Conservation (phyloP, 208 protist species). For the Leishmania arabica region DNA sequence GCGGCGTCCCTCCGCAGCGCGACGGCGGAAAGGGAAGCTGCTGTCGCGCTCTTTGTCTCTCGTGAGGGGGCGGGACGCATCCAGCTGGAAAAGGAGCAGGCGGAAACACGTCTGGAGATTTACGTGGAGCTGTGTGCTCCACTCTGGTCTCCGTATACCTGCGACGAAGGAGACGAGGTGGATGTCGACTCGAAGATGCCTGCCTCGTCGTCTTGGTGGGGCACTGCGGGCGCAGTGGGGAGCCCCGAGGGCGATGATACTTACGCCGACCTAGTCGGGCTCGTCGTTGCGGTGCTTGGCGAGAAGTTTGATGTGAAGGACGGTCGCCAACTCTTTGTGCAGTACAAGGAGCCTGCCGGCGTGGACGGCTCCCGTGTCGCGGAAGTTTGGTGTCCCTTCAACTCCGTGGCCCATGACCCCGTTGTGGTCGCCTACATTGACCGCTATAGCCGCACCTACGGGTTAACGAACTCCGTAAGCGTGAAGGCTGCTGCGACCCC, state of each 20-base stretch:
- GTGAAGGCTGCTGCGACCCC: constrained; percentile 3
- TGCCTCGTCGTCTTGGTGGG: neutral
- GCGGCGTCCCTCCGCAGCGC: neutral
- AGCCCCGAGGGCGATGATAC: too few relatives aligned
- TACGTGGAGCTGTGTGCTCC: neutral
- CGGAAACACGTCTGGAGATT: constrained; percentile 18
- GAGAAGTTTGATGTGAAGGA: constrained; percentile 36
- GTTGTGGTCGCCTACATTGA: constrained; percentile 44
- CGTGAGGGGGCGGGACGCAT: constrained; percentile 13
- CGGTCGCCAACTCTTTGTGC: constrained; percentile 40
- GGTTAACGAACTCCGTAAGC: constrained; percentile 3
- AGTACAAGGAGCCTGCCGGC: neutral
- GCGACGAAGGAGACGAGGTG: neutral
- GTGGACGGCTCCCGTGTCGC: neutral
- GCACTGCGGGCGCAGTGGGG: neutral
- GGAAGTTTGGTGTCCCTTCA: constrained; percentile 41
- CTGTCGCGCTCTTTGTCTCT: neutral
- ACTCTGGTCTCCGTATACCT: neutral
- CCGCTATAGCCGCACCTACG: constrained; percentile 36
- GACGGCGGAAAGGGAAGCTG: neutral
- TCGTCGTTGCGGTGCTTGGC: constrained; percentile 38
- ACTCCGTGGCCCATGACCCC: constrained; percentile 23
- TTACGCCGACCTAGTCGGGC: neutral
- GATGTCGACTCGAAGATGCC: neutral
- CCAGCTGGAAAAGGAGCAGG: constrained; percentile 22